These are phyloP conservation scores for Neurospora sp. DNA, from an alignment of 495 filamentous ascomycete genomes.

Conservation along the genomic window DNA sequence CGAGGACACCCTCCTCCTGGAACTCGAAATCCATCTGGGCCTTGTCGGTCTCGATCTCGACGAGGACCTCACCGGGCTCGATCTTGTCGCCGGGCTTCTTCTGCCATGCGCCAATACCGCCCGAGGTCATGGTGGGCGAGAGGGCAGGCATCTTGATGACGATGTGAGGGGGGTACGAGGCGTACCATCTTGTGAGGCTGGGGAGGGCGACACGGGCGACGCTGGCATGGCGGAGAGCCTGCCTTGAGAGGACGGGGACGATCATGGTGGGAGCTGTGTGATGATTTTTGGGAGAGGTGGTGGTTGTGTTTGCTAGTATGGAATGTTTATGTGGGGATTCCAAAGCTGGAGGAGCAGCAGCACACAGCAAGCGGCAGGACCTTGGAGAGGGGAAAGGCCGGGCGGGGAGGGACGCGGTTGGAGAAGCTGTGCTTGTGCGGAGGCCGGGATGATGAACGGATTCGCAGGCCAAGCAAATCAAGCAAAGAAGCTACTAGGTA, in stretches of 20 bases:
- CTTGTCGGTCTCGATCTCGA: slow-evolving; percentile 99
- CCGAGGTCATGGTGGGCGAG: slow-evolving; percentile 93
- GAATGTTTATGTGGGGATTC: not conserved
- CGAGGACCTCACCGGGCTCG: slow-evolving; percentile 88
- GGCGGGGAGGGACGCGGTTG: not conserved
- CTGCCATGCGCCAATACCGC: slow-evolving; percentile 96
- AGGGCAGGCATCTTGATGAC: slow-evolving; percentile 96
- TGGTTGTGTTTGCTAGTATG: not conserved
- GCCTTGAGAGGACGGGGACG: slow-evolving; percentile 43
- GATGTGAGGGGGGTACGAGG: slow-evolving; percentile 79
- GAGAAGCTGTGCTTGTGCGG: not conserved
- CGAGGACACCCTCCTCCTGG: slow-evolving; percentile 93
- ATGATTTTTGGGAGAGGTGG: not conserved
- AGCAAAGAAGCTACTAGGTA: not conserved
- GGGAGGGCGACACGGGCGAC: slow-evolving; percentile 32
- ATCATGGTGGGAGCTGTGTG: slow-evolving; percentile 35
- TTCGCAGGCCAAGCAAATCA: not conserved
- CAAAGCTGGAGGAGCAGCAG: not conserved
- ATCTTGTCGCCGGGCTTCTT: slow-evolving; percentile 89
- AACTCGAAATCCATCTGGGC: slow-evolving; percentile 99
- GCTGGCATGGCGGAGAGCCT: slow-evolving; percentile 37
- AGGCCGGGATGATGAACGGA: not conserved
- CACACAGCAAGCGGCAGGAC: not conserved
- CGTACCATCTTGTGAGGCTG: slow-evolving; percentile 47
- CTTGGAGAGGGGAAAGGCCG: not conserved